phyloP scores from a whole-genome alignment of 208 protist genomes.

The Leishmania aethiopica region DNA sequence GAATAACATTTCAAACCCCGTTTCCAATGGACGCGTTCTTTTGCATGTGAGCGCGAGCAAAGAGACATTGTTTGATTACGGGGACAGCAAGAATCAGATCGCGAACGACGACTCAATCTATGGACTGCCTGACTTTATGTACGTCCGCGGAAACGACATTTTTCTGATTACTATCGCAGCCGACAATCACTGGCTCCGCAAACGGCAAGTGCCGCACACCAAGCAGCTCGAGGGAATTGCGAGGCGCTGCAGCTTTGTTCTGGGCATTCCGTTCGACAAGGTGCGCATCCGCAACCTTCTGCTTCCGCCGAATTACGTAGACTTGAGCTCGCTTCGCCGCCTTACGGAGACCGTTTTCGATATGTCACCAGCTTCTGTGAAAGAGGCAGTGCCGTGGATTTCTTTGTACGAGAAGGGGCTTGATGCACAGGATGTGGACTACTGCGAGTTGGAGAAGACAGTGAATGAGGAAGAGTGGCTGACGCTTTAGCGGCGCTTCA shows the following conservation, averaged over 20 bases:
- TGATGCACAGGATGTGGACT: slow-evolving; percentile 77
- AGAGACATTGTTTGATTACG: slow-evolving; percentile 82
- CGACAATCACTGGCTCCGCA: slow-evolving; percentile 81
- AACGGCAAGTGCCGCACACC: slow-evolving; percentile 76
- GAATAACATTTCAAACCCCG: slow-evolving; percentile 23
- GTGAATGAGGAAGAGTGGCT: slow-evolving; percentile 86
- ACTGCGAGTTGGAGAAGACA: slow-evolving; percentile 60
- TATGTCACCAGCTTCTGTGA: slow-evolving; percentile 14
- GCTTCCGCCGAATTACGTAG: slow-evolving; percentile 75
- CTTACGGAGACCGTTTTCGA: slow-evolving; percentile 57
- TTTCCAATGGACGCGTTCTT: slow-evolving; percentile 37
- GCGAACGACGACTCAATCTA: slow-evolving; percentile 66
- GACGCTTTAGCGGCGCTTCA: slow-evolving; percentile 46
- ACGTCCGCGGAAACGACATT: slow-evolving; percentile 65
- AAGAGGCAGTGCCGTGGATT: slow-evolving; percentile 52
- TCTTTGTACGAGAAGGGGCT: slow-evolving; percentile 76
- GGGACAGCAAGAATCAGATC: slow-evolving; percentile 58
- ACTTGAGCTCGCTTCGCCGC: slow-evolving; percentile 64
- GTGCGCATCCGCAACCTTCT: slow-evolving; percentile 78
- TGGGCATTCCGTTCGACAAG: slow-evolving; percentile 72
- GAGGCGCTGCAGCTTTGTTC: slow-evolving; percentile 73
- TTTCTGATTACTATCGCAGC: slow-evolving; percentile 84
- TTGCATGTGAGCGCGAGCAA: slow-evolving; percentile 32
- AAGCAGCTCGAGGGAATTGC: slow-evolving; percentile 89
- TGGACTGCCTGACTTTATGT: slow-evolving; percentile 82